Evolutionary conservation across 2,329 filamentous ascomycete genomes (phyloP).

Genomic region (Chaetomiaceae sp.): DNA sequence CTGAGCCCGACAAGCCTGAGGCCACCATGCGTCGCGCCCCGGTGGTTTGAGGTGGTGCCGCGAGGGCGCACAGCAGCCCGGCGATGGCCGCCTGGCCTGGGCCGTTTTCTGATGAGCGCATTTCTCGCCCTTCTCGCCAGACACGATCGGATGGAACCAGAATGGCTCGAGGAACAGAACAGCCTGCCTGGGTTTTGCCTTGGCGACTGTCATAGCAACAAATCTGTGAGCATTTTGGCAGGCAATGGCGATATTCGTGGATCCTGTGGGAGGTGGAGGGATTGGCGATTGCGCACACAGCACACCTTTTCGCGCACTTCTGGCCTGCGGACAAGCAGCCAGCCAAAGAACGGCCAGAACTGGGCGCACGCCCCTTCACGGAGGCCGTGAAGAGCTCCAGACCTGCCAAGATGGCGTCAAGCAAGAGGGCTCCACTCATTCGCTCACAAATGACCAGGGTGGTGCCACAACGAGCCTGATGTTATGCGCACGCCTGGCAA

Average conservation of each 20-base stretch:
- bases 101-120: background rate
- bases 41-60: background rate
- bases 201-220: slow-evolving; percentile 12
- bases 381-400: slow-evolving; percentile 2
- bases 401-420: slow-evolving; percentile 22
- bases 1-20: slow-evolving; percentile 15
- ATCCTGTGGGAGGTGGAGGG: background rate
- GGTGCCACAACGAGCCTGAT: slow-evolving; percentile 28
- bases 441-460: slow-evolving; percentile 26
- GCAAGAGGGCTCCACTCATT: slow-evolving; percentile 19
- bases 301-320: slow-evolving; percentile 16
- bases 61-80: background rate
- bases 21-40: slow-evolving; percentile 10
- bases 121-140: slow-evolving; percentile 7
- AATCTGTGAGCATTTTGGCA: slow-evolving; percentile 8
- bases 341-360: background rate
- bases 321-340: slow-evolving; percentile 7
- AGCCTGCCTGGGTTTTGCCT: background rate
- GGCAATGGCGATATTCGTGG: slow-evolving; percentile 1
- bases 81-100: slow-evolving; percentile 2
- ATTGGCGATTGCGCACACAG: slow-evolving; percentile 16
- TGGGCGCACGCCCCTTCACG: slow-evolving; percentile 15
- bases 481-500: slow-evolving; percentile 24
- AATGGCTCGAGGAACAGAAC: too few species aligned
- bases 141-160: slow-evolving; percentile 8